These are phyloP conservation scores for Coprinopsis strossmayeri DNA, from an alignment of 768 basidiomycete species.

Conservation along the genomic window DNA sequence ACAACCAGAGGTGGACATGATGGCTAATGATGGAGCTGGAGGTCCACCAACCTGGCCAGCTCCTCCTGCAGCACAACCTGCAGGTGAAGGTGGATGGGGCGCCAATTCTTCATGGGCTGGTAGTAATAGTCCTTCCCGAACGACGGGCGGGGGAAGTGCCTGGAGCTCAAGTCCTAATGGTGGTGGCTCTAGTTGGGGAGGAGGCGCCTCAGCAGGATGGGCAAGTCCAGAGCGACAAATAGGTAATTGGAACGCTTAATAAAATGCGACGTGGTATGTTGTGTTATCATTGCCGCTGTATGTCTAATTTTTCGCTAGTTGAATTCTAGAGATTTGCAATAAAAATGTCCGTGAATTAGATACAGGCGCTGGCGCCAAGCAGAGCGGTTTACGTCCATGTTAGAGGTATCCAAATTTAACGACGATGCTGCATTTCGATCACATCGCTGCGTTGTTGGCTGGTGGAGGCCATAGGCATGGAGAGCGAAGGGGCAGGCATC, in stretches of 20 bases:
- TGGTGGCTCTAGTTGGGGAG: constrained; percentile 24
- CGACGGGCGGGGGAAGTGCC: constrained; percentile 11
- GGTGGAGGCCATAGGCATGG: constrained; percentile 2
- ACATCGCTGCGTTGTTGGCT: neutral
- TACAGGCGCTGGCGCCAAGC: neutral
- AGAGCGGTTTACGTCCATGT: too few species aligned
- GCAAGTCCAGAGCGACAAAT: neutral
- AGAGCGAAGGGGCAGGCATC: neutral
- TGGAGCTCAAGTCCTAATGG: constrained; percentile 14
- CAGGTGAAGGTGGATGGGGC: constrained; percentile 18
- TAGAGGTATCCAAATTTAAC: neutral
- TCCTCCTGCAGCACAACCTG: constrained; percentile 10
- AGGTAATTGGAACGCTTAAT: neutral
- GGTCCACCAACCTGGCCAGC: constrained; percentile 20
- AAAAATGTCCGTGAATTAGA: neutral
- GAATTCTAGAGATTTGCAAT: neutral
- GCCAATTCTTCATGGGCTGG: constrained; percentile 13
- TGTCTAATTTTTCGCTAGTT: neutral
- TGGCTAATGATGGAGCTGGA: constrained; percentile 27
- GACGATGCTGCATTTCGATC: constrained; percentile 4
- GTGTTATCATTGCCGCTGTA: neutral
- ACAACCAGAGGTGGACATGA: constrained; percentile 49
- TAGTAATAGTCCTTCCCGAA: constrained; percentile 17
- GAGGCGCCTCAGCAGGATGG: constrained; percentile 10
- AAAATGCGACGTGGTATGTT: neutral